Base-by-base conservation (phyloP, 129 eudicot genomes). In the Rutidosis leptorrhynchoides region DNA sequence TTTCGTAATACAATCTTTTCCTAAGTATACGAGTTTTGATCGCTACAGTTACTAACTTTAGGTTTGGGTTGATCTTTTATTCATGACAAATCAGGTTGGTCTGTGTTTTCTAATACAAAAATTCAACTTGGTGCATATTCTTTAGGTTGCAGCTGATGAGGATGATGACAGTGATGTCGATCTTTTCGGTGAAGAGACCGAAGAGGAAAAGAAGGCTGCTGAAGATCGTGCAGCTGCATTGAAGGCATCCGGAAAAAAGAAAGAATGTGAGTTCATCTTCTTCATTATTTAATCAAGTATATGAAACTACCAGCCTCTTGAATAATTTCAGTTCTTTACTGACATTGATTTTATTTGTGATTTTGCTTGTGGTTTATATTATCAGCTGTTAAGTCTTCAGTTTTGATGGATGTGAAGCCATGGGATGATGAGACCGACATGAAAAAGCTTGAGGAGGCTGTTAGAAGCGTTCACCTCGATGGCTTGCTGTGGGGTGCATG, bases 151-250 rank as follows among this genome's bases (percentile, higher is more conserved):
- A 22, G 95, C 68, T 70, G 94, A 83, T 30, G 96, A 83, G 59
- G 97, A 84, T 48, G 97, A 90, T 53, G 97, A 87, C 42, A 83
- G 81, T 49, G 95, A 91, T 73, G 94, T 88, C 19, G 98, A 83
- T 74, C 85, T 92, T 22, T 92, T 92, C 35, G 92, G 96, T 24
- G 98, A 92, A 71, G 98, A 92, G 86, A 92, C 96, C 25, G 96
- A 92, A 59, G 98, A 92, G 82, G 96, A 92, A 71, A 92, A 92
- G 87, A 84, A n/a, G n/a, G n/a, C n/a, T n/a, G n/a, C n/a, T n/a
- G n/a, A n/a, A n/a, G n/a, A n/a, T n/a, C n/a, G n/a, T 62, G 96
- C 96, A 16, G 98, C 95, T 7, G 84, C 95, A 25, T 68, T 62
- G 16, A 88, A 88, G 74, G 90, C 96, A 29, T 82, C 98, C 51